Percentiles rank a stretch among this genome's conserved stretches.
These are phyloP conservation scores for Monilinia laxa DNA, from an alignment of 2,329 filamentous ascomycete genomes.

Conservation along the genomic window DNA sequence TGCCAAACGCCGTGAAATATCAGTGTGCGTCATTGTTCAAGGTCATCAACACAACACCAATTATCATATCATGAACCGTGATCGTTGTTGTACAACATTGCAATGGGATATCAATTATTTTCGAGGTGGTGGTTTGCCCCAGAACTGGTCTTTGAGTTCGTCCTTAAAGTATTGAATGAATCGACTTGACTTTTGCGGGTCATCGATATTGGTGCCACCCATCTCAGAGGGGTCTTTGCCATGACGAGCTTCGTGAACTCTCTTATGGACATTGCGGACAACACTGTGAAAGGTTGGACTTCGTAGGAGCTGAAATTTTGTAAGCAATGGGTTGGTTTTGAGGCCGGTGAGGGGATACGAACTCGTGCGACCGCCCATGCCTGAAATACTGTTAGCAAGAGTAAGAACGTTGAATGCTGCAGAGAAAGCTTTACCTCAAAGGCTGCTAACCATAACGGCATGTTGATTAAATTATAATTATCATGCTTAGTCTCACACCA, in stretches of 20 bases:
- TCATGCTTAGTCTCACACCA: conserved; percentile 13
- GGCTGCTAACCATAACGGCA: conserved; percentile 41
- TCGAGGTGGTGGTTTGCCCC: conserved; percentile 30
- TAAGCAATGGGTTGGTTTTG: background rate
- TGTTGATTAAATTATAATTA: conserved; percentile 26
- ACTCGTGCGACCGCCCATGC: conserved; percentile 37
- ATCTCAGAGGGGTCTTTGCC: conserved; percentile 51
- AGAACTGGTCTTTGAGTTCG: conserved; percentile 51
- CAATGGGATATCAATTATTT: conserved; percentile 28
- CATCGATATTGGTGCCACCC: conserved; percentile 49
- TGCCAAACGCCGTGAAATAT: background rate
- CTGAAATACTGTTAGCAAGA: conserved; percentile 25
- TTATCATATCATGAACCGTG: background rate
- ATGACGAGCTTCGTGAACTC: conserved; percentile 43
- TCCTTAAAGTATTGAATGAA: conserved; percentile 53
- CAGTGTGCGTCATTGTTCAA: background rate
- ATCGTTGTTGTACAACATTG: background rate
- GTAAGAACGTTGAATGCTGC: background rate
- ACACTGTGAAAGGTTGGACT: conserved; percentile 55
- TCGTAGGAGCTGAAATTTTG: conserved; percentile 47
- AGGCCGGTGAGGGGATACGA: conserved; percentile 20
- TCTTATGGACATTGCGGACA: conserved; percentile 50
- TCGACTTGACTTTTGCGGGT: conserved; percentile 34
- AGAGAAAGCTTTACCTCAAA: conserved; percentile 41
- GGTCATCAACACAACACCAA: background rate